Evolutionary conservation across 176 grass and related monocot species (phyloP).

Genomic region (Bromus sterilis): DNA sequence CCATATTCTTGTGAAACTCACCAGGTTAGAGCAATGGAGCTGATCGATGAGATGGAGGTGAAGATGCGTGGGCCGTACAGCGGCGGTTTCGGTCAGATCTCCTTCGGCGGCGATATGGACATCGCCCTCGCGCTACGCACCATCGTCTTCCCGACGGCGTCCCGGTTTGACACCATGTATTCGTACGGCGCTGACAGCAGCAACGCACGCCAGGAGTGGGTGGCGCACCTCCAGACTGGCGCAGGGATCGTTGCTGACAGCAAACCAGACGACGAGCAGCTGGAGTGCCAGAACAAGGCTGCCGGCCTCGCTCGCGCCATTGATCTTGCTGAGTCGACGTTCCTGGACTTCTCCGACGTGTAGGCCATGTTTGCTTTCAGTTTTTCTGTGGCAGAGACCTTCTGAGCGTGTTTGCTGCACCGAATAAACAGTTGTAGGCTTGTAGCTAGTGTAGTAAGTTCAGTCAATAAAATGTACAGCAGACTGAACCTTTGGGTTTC

Average conservation of each 20-base stretch:
- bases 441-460: not conserved
- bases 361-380: not conserved
- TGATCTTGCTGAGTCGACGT: conserved; percentile 75
- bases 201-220: conserved; percentile 52
- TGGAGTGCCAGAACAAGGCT: conserved; percentile 81
- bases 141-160: conserved; percentile 50
- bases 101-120: conserved; percentile 73
- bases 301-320: conserved; percentile 53
- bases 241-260: conserved; percentile 82
- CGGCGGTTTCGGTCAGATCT: conserved; percentile 74
- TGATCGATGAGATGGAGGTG: conserved; percentile 73
- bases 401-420: not conserved
- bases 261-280: conserved; percentile 60
- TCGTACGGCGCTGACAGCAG: conserved; percentile 16
- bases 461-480: conserved; percentile 21
- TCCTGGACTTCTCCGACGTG: conserved; percentile 10
- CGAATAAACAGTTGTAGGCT: not conserved
- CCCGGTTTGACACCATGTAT: conserved; percentile 53
- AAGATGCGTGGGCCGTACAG: conserved; percentile 69
- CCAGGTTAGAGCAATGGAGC: conserved; percentile 92
- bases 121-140: conserved; percentile 75
- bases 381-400: not conserved
- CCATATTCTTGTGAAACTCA: not conserved
- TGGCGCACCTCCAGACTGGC: conserved; percentile 69
- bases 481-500: not conserved